Evolutionary conservation across 345 rosid genomes (phyloP).

Genomic region (Anacardium occidentale): DNA sequence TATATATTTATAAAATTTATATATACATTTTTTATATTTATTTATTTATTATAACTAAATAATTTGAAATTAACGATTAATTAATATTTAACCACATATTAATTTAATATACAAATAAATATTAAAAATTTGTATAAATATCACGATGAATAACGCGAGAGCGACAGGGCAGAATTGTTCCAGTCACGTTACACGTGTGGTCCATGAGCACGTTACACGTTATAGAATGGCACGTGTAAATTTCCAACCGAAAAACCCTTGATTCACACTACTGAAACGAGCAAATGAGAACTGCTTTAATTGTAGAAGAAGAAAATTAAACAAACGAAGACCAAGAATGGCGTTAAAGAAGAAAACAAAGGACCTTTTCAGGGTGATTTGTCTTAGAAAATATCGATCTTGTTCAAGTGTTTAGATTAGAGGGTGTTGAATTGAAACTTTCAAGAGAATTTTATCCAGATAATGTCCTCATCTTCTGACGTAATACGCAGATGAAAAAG

Average conservation of each 20-base stretch:
- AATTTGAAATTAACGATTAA: too few relatives aligned
- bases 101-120: too few relatives aligned
- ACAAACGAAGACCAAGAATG: background rate
- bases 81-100: too few relatives aligned
- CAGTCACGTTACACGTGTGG: conserved; percentile 1
- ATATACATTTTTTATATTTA: too few relatives aligned
- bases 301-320: background rate
- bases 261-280: background rate
- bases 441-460: conserved; percentile 12
- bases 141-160: too few relatives aligned
- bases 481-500: background rate
- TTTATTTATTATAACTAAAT: too few relatives aligned
- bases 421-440: conserved; percentile 1
- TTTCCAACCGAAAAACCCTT: background rate
- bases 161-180: too few relatives aligned
- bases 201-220: background rate
- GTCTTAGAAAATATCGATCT: background rate
- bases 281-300: background rate
- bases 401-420: background rate
- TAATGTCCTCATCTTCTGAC: conserved; percentile 14
- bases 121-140: too few relatives aligned
- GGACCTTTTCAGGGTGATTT: background rate
- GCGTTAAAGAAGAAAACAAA: background rate
- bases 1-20: too few relatives aligned
- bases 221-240: background rate